A percentile compares a stretch with the other conserved stretches of the same genome.
Conservation (phyloP, 2,329 filamentous ascomycete species). For the Aureobasidium sp. region DNA sequence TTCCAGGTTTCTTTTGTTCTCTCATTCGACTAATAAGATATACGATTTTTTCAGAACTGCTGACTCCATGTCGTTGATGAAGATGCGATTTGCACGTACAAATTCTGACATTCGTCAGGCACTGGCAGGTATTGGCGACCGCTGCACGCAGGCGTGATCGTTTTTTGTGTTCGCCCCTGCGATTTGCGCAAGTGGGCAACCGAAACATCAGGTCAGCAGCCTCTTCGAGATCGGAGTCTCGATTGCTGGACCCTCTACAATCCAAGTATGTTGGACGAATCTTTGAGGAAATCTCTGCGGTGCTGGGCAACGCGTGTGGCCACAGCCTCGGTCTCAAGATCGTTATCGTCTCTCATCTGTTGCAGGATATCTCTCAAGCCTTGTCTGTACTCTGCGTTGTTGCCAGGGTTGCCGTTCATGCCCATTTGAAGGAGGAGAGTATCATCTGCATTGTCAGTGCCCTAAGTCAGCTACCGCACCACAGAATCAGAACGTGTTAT, state of each 20-base stretch:
- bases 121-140: not conserved
- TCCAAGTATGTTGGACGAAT: conserved; percentile 55
- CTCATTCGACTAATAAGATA: not conserved
- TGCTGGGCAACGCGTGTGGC: conserved; percentile 61
- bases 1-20: not conserved
- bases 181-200: not conserved
- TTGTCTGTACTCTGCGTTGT: conserved; percentile 45
- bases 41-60: not conserved
- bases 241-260: not conserved
- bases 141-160: not conserved
- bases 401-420: conserved; percentile 22
- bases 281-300: conserved; percentile 57
- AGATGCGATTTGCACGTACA: not conserved
- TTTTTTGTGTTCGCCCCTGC: not conserved
- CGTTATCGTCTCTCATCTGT: conserved; percentile 52
- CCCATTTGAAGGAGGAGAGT: conserved; percentile 26
- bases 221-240: not conserved
- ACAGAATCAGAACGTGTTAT: conserved; percentile 5
- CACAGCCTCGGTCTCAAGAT: conserved; percentile 61
- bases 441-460: conserved; percentile 29
- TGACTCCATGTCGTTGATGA: not conserved
- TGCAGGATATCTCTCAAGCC: conserved; percentile 57
- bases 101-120: not conserved
- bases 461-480: conserved; percentile 23
- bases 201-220: not conserved